Evolutionary conservation across 2,329 filamentous ascomycete genomes (phyloP), one percentile per base, ranked within the genome.

Genomic region (Phyllosticta citriasiana): DNA sequence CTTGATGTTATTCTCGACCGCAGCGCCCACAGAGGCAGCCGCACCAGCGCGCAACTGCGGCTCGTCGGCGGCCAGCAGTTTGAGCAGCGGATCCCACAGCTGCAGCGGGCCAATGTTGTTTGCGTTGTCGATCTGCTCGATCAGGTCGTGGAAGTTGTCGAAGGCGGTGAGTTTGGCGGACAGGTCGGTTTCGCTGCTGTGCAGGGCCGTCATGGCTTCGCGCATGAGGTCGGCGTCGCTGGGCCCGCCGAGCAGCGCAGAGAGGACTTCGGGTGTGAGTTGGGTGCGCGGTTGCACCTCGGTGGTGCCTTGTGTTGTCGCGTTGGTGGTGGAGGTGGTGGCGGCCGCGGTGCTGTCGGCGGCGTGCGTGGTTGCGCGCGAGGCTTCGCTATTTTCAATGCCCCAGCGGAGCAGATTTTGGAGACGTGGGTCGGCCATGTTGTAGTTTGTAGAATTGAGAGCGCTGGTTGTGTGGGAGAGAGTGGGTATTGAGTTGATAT

Each of bases 211-310:
- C 85, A 99, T 96, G 65, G 88, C 82, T 58, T 88, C 84, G 68
- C 84, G 85, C 94, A 99, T 97, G 59, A 95, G 83, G 64, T 97
- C 91, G 24, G 94, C 91, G 65, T 99, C 93, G 2, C 88, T 91
- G 52, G 89, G 89, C 0, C 88, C 91, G 74, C 91, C 91, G 70
- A 95, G 82, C 60, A 97, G 81, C 14, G 88, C 80, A 53, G 84
- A 83, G 63, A 97, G 81, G 62, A 87, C 81, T 62, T 91, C 85
- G 16, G 88, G 81, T 69, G 86, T 86, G 65, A 94, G 80, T 24
- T 75, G 73, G 54, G 73, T 64, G 71, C 71, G 64, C 64, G 69
- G 65, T 66, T 66, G 64, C 12, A 14, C 40, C 2, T 47, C 14
- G 40, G 40, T 47, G 16, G 16, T 16, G 16, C 6, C 3, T 16